Percentiles rank a stretch among this genome's conserved stretches.
phyloP scores from a whole-genome alignment of 2,329 filamentous ascomycete genomes.

The Fusarium sacchari region DNA sequence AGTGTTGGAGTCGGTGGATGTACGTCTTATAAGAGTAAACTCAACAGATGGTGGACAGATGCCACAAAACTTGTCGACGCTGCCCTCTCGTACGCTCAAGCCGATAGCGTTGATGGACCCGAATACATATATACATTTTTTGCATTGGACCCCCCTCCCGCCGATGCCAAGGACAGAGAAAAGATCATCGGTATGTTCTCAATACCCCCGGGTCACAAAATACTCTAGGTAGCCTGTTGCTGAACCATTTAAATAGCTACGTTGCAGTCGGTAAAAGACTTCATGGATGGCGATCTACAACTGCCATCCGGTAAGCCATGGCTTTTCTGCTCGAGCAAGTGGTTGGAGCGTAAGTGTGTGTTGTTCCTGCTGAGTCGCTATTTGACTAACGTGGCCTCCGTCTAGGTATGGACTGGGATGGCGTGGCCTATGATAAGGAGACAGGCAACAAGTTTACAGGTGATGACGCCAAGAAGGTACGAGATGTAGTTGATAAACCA shows the following conservation, averaged over 20 bases:
- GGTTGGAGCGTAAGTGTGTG: not conserved
- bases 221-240: fast-evolving
- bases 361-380: fast-evolving
- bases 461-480: not conserved
- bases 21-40: not conserved
- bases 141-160: not conserved
- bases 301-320: not conserved
- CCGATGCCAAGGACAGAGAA: fast-evolving
- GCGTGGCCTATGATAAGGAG: not conserved
- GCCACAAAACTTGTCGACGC: not conserved
- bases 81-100: not conserved
- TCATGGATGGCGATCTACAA: not conserved
- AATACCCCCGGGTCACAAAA: not conserved
- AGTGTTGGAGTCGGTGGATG: not conserved
- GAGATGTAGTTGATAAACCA: not conserved
- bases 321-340: not conserved
- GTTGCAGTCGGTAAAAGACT: fast-evolving
- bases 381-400: not conserved
- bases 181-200: not conserved
- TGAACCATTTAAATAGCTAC: not conserved
- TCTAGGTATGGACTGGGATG: not conserved
- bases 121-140: not conserved
- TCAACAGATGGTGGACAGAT: not conserved
- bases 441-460: not conserved
- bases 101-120: not conserved